phyloP scores from a whole-genome alignment of 2,329 filamentous ascomycete genomes.

The Alternaria novae-zelandiae region DNA sequence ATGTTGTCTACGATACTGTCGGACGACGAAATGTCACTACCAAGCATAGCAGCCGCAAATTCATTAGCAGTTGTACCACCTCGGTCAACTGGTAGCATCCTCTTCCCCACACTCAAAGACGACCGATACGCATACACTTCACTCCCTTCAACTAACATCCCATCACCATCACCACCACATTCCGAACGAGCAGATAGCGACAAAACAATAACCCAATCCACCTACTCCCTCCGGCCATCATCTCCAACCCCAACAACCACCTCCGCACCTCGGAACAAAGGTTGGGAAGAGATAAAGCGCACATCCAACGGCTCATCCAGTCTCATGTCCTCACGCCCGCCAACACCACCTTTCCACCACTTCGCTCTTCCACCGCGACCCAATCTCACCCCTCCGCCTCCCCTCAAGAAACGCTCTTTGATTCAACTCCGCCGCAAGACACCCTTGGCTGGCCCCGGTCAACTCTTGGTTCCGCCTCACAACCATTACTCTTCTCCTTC shows the following conservation, averaged over 20 bases:
- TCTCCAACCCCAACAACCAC: slow-evolving; percentile 3
- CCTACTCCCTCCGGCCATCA: neutral
- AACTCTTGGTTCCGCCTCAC: slow-evolving; percentile 17
- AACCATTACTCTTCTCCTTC: slow-evolving; percentile 15
- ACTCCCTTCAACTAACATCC: neutral
- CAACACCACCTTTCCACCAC: slow-evolving; percentile 7
- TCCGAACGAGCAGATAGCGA: neutral
- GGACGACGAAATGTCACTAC: neutral
- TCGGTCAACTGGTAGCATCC: slow-evolving; percentile 4
- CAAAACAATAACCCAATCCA: neutral
- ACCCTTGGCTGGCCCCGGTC: slow-evolving; percentile 25
- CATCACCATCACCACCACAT: neutral
- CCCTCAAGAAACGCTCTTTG: slow-evolving; percentile 25
- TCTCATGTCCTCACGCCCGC: neutral
- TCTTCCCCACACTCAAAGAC: neutral
- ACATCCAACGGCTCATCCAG: slow-evolving; percentile 8
- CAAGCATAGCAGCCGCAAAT: neutral
- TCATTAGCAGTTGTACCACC: neutral
- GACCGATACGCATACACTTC: neutral
- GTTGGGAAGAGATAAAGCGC: slow-evolving; percentile 42
- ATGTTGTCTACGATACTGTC: neutral
- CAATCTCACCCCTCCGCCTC: slow-evolving; percentile 6
- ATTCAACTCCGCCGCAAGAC: slow-evolving; percentile 20
- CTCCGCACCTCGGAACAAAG: slow-evolving; percentile 15
- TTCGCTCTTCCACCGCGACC: slow-evolving; percentile 7